Percentiles rank a stretch among this genome's conserved stretches.
These are phyloP conservation scores for Schizophyllum commune DNA, from an alignment of 1,284 basidiomycete genomes.

Conservation along the genomic window DNA sequence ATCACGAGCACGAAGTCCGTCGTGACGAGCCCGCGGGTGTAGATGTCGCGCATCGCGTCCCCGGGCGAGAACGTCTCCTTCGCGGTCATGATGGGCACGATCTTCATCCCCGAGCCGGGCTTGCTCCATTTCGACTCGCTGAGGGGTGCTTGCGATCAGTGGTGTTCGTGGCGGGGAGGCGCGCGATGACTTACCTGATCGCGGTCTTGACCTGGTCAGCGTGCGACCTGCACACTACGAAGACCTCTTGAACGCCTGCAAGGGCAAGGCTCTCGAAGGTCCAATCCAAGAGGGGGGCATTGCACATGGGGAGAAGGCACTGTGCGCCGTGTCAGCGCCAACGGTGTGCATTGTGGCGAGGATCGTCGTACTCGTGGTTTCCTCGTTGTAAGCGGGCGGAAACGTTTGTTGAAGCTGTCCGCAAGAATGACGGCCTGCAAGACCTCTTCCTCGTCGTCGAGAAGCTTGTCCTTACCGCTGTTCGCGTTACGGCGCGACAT, in stretches of 20 bases:
- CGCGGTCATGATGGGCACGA: conserved; percentile 82
- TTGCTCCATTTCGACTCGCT: conserved; percentile 79
- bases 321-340: conserved; percentile 24
- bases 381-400: conserved; percentile 78
- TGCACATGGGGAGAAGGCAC: conserved; percentile 93
- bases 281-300: conserved; percentile 90
- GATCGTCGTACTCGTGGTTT: conserved; percentile 67
- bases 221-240: conserved; percentile 88
- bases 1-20: conserved; percentile 92
- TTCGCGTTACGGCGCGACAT: conserved; percentile 29
- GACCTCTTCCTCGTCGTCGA: conserved; percentile 67
- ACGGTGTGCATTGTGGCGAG: conserved; percentile 4
- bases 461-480: conserved; percentile 51
- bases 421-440: conserved; percentile 91
- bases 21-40: conserved; percentile 87
- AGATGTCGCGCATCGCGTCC: conserved; percentile 95
- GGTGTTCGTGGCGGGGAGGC: conserved; percentile 8
- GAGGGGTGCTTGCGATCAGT: conserved; percentile 1
- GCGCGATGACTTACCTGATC: conserved; percentile 53
- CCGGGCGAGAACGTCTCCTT: conserved; percentile 88
- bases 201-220: conserved; percentile 76
- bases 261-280: conserved; percentile 91
- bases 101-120: conserved; percentile 70
- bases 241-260: conserved; percentile 92
- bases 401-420: conserved; percentile 91